Conservation (phyloP, 495 filamentous ascomycete genomes). For the Penicillium egyptiacum region DNA sequence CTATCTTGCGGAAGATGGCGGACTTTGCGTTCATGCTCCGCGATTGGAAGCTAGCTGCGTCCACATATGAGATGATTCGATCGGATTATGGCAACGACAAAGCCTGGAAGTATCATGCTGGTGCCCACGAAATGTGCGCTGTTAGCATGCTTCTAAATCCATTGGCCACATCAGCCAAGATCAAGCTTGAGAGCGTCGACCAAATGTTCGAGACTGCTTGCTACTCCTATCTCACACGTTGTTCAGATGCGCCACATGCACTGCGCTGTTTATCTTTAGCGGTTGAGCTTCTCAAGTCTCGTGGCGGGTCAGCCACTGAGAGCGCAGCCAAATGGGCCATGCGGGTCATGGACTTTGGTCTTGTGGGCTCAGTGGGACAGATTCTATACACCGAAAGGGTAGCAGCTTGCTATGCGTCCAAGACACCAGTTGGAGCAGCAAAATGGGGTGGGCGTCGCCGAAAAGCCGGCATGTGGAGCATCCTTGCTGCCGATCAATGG, state of each 20-base stretch:
- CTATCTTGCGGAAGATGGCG: conserved; percentile 86
- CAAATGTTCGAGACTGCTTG: conserved; percentile 81
- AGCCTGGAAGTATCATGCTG: conserved; percentile 93
- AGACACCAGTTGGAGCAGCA: conserved; percentile 61
- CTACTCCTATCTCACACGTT: conserved; percentile 89
- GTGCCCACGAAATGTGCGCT: conserved; percentile 88
- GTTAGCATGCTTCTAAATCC: conserved; percentile 76
- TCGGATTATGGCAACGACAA: conserved; percentile 91
- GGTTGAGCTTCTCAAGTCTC: conserved; percentile 75
- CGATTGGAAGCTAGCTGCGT: conserved; percentile 90
- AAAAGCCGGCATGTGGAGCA: conserved; percentile 88
- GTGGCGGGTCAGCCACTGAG: conserved; percentile 77
- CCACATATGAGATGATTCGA: conserved; percentile 84
- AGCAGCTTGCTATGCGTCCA: conserved; percentile 76
- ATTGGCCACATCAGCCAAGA: conserved; percentile 66
- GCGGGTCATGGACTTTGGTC: conserved; percentile 70
- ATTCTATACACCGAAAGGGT: conserved; percentile 82
- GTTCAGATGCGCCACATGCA: conserved; percentile 68
- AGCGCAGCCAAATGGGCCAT: conserved; percentile 85
- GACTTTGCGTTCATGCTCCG: conserved; percentile 96
- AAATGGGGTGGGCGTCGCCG: conserved; percentile 67
- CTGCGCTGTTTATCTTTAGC: conserved; percentile 74
- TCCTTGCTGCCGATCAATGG: conserved; percentile 83
- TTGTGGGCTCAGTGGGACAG: conserved; percentile 71
- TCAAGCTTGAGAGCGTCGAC: conserved; percentile 74